A percentile compares a stretch with the other conserved stretches of the same genome.
phyloP scores from a whole-genome alignment of 2,329 filamentous ascomycete species.

The Plectosphaerella sp. region DNA sequence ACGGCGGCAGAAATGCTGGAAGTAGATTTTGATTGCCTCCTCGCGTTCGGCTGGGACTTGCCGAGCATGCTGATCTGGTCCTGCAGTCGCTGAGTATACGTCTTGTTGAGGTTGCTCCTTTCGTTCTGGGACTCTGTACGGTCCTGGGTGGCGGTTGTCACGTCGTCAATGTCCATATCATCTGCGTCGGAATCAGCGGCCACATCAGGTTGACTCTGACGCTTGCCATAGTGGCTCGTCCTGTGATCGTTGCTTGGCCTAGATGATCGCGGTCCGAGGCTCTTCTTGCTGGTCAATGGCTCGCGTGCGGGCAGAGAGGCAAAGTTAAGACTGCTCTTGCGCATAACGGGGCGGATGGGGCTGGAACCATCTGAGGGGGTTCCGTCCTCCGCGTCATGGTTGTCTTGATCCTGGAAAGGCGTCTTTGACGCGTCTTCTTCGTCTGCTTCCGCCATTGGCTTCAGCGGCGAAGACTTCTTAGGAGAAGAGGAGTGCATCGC shows the following conservation, averaged over 20 bases:
- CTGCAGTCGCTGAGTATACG: conserved; percentile 88
- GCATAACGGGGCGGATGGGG: conserved; percentile 69
- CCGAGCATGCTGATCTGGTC: conserved; percentile 81
- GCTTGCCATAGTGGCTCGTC: conserved; percentile 67
- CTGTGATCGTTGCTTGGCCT: conserved; percentile 72
- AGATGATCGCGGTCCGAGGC: conserved; percentile 67
- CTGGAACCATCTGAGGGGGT: conserved; percentile 69
- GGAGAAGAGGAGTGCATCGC: conserved; percentile 13
- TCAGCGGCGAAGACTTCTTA: conserved; percentile 14
- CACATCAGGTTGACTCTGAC: conserved; percentile 44
- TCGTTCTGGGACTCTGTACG: conserved; percentile 38
- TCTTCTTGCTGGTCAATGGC: conserved; percentile 79
- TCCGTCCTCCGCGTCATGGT: conserved; percentile 42
- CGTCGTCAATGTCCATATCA: conserved; percentile 45
- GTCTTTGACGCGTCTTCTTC: conserved; percentile 4
- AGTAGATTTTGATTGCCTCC: conserved; percentile 44
- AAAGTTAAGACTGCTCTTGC: conserved; percentile 95
- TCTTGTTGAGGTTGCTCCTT: conserved; percentile 64
- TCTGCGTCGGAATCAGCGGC: conserved; percentile 40
- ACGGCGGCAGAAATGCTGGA: conserved; percentile 30
- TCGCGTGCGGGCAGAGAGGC: conserved; percentile 88
- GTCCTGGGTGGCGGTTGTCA: conserved; percentile 26
- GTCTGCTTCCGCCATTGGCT: conserved; percentile 4
- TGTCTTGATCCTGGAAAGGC: conserved; percentile 9
- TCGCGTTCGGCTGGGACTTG: conserved; percentile 46